Conservation (phyloP, 2,329 filamentous ascomycete species). For the Aspergillus viridinutans region DNA sequence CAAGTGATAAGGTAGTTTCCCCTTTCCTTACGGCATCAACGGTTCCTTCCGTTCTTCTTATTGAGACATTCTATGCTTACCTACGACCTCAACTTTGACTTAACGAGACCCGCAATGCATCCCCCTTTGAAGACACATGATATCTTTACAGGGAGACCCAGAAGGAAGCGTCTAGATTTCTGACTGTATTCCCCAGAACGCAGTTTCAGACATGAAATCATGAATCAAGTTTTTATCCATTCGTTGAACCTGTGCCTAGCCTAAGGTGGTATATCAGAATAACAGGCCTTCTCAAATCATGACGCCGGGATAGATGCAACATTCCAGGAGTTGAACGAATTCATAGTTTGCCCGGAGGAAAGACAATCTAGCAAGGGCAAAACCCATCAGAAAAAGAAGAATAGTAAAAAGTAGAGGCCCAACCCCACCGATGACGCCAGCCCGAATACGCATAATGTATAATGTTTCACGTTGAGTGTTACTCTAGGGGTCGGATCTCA, state of each 20-base stretch:
- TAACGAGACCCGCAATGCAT: background rate
- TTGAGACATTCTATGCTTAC: background rate
- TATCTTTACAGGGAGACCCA: background rate
- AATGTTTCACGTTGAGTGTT: background rate
- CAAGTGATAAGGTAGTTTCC: background rate
- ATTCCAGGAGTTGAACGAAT: background rate
- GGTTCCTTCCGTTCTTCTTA: background rate
- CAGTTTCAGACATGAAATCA: background rate
- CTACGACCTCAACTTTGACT: background rate
- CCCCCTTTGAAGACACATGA: background rate
- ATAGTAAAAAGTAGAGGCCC: background rate
- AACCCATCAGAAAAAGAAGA: background rate
- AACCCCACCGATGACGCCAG: background rate
- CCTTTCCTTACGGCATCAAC: background rate
- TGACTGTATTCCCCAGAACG: too few species aligned
- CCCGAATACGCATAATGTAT: background rate
- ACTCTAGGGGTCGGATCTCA: background rate
- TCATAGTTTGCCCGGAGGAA: background rate
- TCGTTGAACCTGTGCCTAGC: background rate
- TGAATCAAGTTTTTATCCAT: background rate
- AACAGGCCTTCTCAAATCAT: background rate
- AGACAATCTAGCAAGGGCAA: background rate
- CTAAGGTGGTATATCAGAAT: background rate
- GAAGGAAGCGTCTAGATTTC: background rate
- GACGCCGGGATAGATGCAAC: background rate